Percentiles rank a stretch among this genome's conserved stretches.
These are phyloP conservation scores for Pulveroboletus sp. DNA, from an alignment of 768 basidiomycete species.

Conservation along the genomic window DNA sequence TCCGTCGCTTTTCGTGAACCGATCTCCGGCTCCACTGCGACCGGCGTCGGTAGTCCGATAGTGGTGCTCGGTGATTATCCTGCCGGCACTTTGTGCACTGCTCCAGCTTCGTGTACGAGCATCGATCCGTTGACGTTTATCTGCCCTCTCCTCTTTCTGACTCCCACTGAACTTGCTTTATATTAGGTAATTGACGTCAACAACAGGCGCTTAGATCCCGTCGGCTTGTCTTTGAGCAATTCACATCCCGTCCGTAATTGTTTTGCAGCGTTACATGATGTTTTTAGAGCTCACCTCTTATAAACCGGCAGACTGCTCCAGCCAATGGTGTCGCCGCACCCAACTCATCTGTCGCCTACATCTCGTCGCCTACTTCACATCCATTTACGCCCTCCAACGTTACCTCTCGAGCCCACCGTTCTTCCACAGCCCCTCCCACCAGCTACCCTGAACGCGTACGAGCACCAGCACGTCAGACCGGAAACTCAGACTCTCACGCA, in stretches of 20 bases:
- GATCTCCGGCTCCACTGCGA: constrained; percentile 11
- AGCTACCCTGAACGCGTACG: constrained; percentile 16
- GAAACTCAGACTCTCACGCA: not conserved
- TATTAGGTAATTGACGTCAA: constrained; percentile 30
- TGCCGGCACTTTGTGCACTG: constrained; percentile 7
- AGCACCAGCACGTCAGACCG: constrained; percentile 1
- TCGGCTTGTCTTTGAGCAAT: constrained; percentile 4
- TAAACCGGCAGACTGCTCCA: constrained; percentile 15
- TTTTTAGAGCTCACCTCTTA: constrained; percentile 17
- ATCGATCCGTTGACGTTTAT: constrained; percentile 5
- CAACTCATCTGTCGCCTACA: constrained; percentile 1
- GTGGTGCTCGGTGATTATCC: constrained; percentile 21
- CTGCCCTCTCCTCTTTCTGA: not conserved
- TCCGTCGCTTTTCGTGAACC: constrained; percentile 6
- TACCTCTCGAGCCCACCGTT: constrained; percentile 7
- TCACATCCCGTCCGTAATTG: constrained; percentile 20
- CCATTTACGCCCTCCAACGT: constrained; percentile 6
- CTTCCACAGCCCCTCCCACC: constrained; percentile 15
- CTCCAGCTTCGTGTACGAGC: not conserved
- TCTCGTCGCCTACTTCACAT: constrained; percentile 2
- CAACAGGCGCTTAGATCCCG: constrained; percentile 16
- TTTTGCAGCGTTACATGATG: constrained; percentile 4
- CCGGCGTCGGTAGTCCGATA: constrained; percentile 13
- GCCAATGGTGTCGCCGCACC: not conserved
- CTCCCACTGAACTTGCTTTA: constrained; percentile 7